Conservation (phyloP, 257 asterid genomes). For the Coffea eugenioides region DNA sequence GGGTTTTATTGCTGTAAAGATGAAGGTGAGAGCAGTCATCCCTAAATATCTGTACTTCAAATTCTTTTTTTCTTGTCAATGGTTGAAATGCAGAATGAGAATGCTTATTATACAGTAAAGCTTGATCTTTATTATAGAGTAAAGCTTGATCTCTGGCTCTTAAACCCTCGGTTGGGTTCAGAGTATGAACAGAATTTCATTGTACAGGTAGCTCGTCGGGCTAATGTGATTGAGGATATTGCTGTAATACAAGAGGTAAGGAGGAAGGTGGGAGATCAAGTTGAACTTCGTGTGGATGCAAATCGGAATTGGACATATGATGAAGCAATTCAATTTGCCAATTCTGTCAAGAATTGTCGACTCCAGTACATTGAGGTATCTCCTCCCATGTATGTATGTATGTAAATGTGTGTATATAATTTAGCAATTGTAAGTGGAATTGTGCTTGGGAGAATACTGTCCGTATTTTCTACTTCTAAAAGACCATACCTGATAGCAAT, state of each 20-base stretch:
- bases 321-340: slow-evolving; percentile 75
- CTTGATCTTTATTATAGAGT: neutral
- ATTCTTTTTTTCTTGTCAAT: no score
- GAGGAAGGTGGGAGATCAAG: slow-evolving; percentile 58
- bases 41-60: no score
- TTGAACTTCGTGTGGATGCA: slow-evolving; percentile 89
- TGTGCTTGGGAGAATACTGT: neutral
- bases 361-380: slow-evolving; percentile 93
- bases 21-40: slow-evolving; percentile 44
- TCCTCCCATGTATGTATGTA: neutral
- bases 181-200: neutral
- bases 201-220: slow-evolving; percentile 72
- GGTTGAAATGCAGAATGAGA: neutral
- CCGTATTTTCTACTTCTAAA: neutral
- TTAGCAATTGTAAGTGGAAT: neutral
- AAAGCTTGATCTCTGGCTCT: neutral
- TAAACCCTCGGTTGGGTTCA: neutral
- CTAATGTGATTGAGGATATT: slow-evolving; percentile 68
- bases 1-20: slow-evolving; percentile 81
- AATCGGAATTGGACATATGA: slow-evolving; percentile 76
- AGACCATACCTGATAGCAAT: neutral
- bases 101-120: neutral
- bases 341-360: slow-evolving; percentile 54
- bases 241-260: slow-evolving; percentile 80
- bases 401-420: no score